These are phyloP conservation scores for Thymus mandschuricus DNA, from an alignment of 257 asterid genomes.

Conservation along the genomic window DNA sequence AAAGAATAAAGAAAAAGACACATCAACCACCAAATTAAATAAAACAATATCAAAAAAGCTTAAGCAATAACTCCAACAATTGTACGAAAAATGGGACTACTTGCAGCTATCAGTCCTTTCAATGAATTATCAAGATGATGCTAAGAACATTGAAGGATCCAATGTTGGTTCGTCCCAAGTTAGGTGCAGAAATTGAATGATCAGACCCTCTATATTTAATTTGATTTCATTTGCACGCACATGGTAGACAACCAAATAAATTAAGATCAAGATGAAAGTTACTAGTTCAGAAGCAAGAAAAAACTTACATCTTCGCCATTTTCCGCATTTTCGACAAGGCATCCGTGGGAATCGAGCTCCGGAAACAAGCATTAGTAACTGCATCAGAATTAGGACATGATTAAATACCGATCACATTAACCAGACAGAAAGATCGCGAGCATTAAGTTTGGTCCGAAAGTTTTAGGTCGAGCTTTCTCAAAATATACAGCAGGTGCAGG, in stretches of 20 bases:
- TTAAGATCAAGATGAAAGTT: background rate
- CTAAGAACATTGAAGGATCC: background rate
- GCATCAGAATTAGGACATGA: background rate
- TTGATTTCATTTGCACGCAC: background rate
- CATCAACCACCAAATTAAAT: background rate
- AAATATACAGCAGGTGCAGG: background rate
- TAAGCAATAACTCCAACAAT: background rate
- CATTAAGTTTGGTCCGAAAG: too few relatives aligned
- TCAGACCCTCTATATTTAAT: background rate
- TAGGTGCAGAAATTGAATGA: conserved; percentile 23
- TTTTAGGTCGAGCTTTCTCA: too few relatives aligned
- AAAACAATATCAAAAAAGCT: background rate
- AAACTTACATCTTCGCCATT: background rate
- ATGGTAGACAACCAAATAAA: background rate
- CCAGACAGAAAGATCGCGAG: background rate
- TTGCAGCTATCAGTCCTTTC: background rate
- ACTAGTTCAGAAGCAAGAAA: background rate
- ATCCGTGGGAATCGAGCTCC: background rate
- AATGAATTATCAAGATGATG: conserved; percentile 4
- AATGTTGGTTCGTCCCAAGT: background rate
- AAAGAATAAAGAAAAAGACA: background rate
- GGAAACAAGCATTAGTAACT: background rate
- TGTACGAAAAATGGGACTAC: background rate
- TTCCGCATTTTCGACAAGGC: background rate
- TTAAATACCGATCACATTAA: background rate